A percentile compares a stretch with the other conserved stretches of the same genome.
Conservation (phyloP, 768 basidiomycete species). For the Phanerochaete sordida region DNA sequence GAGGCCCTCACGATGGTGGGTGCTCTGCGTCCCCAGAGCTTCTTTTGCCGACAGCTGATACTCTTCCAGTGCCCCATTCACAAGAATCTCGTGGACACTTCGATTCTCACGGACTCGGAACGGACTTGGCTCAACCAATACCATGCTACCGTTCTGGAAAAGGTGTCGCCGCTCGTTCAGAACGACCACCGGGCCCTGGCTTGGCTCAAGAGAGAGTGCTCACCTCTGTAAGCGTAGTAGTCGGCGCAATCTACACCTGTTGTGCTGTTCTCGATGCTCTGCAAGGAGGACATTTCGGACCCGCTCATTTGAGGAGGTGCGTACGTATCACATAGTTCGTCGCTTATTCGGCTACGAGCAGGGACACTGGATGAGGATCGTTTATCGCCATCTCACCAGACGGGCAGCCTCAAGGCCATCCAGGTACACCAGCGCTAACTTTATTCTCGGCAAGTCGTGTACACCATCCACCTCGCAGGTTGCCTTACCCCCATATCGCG, state of each 20-base stretch:
- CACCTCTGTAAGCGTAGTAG: slow-evolving; percentile 23
- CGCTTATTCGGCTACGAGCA: background rate
- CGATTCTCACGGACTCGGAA: slow-evolving; percentile 65
- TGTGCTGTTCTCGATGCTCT: too few relatives aligned
- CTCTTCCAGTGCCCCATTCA: slow-evolving; percentile 73
- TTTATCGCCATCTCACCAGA: background rate
- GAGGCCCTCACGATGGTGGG: slow-evolving; percentile 84
- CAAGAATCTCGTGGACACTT: slow-evolving; percentile 69
- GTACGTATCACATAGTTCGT: background rate
- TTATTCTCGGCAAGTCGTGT: background rate
- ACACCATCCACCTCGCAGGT: background rate
- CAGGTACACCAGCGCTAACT: slow-evolving; percentile 2
- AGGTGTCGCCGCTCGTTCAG: slow-evolving; percentile 68
- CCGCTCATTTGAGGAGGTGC: too few relatives aligned
- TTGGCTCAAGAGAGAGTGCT: slow-evolving; percentile 63
- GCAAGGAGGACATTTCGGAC: too few relatives aligned
- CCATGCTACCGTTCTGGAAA: slow-evolving; percentile 70
- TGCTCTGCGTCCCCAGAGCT: background rate
- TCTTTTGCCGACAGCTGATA: background rate
- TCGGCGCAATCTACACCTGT: too few relatives aligned
- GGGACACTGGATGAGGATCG: background rate
- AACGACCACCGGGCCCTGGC: slow-evolving; percentile 55
- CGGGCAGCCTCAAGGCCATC: background rate
- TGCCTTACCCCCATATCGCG: background rate
- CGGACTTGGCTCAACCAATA: slow-evolving; percentile 81